These are phyloP conservation scores for Sugiyamaella qingdaonensis DNA, from an alignment of 805 yeast genomes.

Conservation along the genomic window DNA sequence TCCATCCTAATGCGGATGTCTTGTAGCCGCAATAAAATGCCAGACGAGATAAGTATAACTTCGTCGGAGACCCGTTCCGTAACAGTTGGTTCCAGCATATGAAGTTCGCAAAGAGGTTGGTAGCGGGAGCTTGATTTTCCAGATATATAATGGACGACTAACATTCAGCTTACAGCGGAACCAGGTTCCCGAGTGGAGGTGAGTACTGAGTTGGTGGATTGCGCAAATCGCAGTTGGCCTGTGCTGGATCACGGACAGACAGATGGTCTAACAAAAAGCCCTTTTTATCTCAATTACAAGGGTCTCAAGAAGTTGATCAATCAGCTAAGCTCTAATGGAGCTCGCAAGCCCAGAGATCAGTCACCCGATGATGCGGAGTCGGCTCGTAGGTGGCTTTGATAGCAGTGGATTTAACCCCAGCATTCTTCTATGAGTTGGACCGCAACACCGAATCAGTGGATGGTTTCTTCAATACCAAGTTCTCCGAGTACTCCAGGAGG, in stretches of 20 bases:
- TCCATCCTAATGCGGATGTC: neutral
- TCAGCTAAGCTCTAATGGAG: conserved; percentile 36
- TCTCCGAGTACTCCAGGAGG: conserved; percentile 68
- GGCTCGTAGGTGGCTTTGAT: conserved; percentile 31
- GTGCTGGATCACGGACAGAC: neutral
- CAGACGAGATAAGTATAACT: neutral
- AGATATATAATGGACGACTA: neutral
- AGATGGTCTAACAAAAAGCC: conserved; percentile 29
- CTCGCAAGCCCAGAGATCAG: conserved; percentile 8
- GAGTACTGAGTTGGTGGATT: conserved; percentile 11
- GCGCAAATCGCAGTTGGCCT: neutral
- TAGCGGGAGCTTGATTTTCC: neutral
- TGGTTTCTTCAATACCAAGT: conserved; percentile 69
- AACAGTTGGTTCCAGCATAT: neutral
- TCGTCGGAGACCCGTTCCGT: neutral
- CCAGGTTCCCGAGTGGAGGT: conserved; percentile 92
- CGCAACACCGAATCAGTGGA: conserved; percentile 79
- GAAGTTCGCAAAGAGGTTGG: conserved; percentile 63
- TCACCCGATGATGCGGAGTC: conserved; percentile 27
- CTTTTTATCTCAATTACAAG: conserved; percentile 80
- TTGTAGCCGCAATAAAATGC: neutral
- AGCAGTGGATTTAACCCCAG: conserved; percentile 33
- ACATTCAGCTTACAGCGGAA: conserved; percentile 53
- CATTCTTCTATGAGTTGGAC: conserved; percentile 74
- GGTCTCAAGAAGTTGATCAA: conserved; percentile 76